phyloP scores from a whole-genome alignment of 1,139 yeast species.

The Suhomyces guaymorum region DNA sequence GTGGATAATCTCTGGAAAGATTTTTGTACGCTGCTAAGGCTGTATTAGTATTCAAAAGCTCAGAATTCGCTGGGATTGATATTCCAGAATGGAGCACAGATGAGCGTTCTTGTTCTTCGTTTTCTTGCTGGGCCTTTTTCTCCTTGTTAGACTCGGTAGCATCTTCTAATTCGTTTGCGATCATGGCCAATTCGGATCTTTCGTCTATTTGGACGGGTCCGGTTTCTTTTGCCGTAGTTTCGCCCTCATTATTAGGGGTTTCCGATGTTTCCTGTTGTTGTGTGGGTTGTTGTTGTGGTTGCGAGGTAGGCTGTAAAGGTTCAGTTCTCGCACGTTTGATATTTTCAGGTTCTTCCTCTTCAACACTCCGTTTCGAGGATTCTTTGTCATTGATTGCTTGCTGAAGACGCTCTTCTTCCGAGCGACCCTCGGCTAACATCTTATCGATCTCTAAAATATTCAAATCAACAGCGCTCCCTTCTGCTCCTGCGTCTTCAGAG shows the following conservation, averaged over 20 bases:
- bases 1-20: slow-evolving; percentile 41
- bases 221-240: not conserved
- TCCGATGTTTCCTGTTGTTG: not conserved
- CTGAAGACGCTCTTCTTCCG: not conserved
- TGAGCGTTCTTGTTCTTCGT: not conserved
- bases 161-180: slow-evolving; percentile 25
- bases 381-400: slow-evolving; percentile 2
- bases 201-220: slow-evolving; percentile 14
- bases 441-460: slow-evolving; percentile 14
- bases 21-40: slow-evolving; percentile 49
- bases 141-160: slow-evolving; percentile 25
- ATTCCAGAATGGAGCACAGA: slow-evolving; percentile 27
- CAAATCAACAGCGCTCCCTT: slow-evolving; percentile 8
- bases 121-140: slow-evolving; percentile 7
- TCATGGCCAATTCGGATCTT: slow-evolving; percentile 21
- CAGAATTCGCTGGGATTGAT: slow-evolving; percentile 44
- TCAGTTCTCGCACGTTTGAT: slow-evolving; percentile 9
- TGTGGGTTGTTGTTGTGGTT: slow-evolving; percentile 1
- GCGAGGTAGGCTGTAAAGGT: too few relatives aligned
- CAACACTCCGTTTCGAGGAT: slow-evolving; percentile 2
- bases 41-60: slow-evolving; percentile 38
- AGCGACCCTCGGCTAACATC: slow-evolving; percentile 12
- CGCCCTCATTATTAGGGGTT: not conserved
- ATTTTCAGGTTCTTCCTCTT: slow-evolving; percentile 3
- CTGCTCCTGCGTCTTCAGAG: not conserved